phyloP scores from a whole-genome alignment of 306 rosid genomes.

The Lagenaria siceraria region DNA sequence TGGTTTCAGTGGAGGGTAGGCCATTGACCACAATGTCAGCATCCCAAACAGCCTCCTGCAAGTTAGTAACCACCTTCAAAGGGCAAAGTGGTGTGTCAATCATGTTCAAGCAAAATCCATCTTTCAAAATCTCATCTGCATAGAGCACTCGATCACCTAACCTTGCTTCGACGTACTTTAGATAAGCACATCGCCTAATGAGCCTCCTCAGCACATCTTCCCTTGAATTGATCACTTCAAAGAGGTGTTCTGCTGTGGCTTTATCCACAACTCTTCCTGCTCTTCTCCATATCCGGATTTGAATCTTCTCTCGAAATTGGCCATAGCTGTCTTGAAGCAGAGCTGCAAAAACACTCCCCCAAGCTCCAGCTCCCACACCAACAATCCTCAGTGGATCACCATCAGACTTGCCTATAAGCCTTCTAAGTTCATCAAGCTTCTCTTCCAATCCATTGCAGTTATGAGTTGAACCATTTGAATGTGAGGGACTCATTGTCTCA shows the following conservation, averaged over 20 bases:
- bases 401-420: conserved; percentile 29
- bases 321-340: conserved; percentile 71
- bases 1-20: conserved; percentile 82
- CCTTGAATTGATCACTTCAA: conserved; percentile 76
- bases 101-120: conserved; percentile 92
- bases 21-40: conserved; percentile 96
- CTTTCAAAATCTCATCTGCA: conserved; percentile 88
- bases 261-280: conserved; percentile 57
- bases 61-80: conserved; percentile 76
- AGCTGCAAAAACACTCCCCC: conserved; percentile 92
- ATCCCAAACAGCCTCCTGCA: conserved; percentile 99
- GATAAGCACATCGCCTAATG: conserved; percentile 74
- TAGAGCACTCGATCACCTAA: conserved; percentile 71
- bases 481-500: conserved; percentile 4
- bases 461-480: conserved; percentile 51
- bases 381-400: conserved; percentile 77
- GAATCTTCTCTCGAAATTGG: conserved; percentile 67
- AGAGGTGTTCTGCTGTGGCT: conserved; percentile 69
- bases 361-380: conserved; percentile 90
- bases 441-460: conserved; percentile 49
- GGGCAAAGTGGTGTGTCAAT: conserved; percentile 87
- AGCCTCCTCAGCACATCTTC: conserved; percentile 83
- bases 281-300: conserved; percentile 80
- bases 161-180: conserved; percentile 87
- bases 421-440: conserved; percentile 55